A percentile compares a stretch with the other conserved stretches of the same genome.
These are phyloP conservation scores for Paecilomyces sp. DNA, from an alignment of 2,329 filamentous ascomycete genomes.

Conservation along the genomic window DNA sequence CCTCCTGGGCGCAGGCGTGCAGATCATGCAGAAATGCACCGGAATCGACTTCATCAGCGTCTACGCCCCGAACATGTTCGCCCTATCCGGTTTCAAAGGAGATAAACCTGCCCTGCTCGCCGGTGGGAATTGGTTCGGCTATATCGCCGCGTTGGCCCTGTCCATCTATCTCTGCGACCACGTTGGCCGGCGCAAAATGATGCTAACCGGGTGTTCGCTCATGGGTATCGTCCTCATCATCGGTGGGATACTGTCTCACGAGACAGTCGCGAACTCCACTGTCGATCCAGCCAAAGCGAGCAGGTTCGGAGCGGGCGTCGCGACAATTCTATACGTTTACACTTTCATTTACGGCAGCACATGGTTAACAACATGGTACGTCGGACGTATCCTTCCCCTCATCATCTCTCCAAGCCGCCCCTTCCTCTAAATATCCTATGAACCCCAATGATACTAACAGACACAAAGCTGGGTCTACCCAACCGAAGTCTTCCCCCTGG, in stretches of 20 bases:
- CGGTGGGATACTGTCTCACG: neutral
- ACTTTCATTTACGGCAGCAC: slow-evolving; percentile 18
- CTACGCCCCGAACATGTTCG: slow-evolving; percentile 16
- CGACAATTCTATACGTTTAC: slow-evolving; percentile 14
- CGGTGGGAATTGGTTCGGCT: slow-evolving; percentile 16
- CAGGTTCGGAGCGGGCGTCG: neutral
- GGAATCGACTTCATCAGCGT: slow-evolving; percentile 16
- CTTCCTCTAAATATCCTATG: neutral
- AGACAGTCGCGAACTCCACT: neutral
- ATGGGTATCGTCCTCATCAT: slow-evolving; percentile 5
- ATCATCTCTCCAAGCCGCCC: neutral
- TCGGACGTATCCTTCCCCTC: slow-evolving; percentile 10
- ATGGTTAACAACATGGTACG: slow-evolving; percentile 18
- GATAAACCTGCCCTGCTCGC: slow-evolving; percentile 14
- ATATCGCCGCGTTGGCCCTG: slow-evolving; percentile 12
- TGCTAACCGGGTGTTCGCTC: slow-evolving; percentile 12
- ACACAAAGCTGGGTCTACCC: neutral
- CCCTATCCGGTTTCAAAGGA: slow-evolving; percentile 12
- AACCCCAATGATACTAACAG: slow-evolving; percentile 10
- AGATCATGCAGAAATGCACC: slow-evolving; percentile 16
- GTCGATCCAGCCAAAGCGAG: neutral
- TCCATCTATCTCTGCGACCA: slow-evolving; percentile 11
- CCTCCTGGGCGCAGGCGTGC: slow-evolving; percentile 12
- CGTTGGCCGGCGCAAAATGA: slow-evolving; percentile 9
- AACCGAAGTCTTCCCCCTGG: neutral